Percentiles rank a stretch among this genome's conserved stretches.
Conservation (phyloP, 1,284 basidiomycete genomes). For the Ganoderma lucidum region DNA sequence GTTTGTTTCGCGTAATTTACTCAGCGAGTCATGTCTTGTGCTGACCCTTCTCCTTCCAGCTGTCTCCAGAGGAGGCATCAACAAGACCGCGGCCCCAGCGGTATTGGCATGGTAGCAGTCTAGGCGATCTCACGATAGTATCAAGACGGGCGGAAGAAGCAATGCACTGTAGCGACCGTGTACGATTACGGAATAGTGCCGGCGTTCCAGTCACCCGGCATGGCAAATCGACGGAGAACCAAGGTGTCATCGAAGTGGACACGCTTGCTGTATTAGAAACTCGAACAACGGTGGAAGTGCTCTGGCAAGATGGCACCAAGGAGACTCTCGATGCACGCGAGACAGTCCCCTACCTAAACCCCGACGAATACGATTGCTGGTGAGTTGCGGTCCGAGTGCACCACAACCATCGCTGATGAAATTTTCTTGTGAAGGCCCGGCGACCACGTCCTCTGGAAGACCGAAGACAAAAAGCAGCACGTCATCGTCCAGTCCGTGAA, state of each 20-base stretch:
- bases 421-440: conserved; percentile 72
- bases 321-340: conserved; percentile 68
- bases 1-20: conserved; percentile 49
- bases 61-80: conserved; percentile 63
- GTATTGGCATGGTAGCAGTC: conserved; percentile 78
- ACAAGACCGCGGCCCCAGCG: conserved; percentile 70
- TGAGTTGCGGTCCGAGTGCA: conserved; percentile 43
- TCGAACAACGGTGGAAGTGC: conserved; percentile 70
- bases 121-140: conserved; percentile 73
- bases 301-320: conserved; percentile 89
- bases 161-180: conserved; percentile 74
- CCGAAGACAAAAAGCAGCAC: conserved; percentile 69
- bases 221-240: conserved; percentile 55
- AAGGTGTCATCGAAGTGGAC: conserved; percentile 57
- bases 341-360: conserved; percentile 84
- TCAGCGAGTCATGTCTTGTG: background rate
- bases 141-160: conserved; percentile 67
- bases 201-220: conserved; percentile 63
- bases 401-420: background rate
- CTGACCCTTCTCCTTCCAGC: conserved; percentile 49
- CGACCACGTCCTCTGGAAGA: conserved; percentile 89
- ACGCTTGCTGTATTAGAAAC: conserved; percentile 76
- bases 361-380: conserved; percentile 90
- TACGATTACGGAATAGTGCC: conserved; percentile 57
- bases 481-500: conserved; percentile 86